phyloP scores from a whole-genome alignment of 2,329 filamentous ascomycete species.

The Fusarium anthophilum region DNA sequence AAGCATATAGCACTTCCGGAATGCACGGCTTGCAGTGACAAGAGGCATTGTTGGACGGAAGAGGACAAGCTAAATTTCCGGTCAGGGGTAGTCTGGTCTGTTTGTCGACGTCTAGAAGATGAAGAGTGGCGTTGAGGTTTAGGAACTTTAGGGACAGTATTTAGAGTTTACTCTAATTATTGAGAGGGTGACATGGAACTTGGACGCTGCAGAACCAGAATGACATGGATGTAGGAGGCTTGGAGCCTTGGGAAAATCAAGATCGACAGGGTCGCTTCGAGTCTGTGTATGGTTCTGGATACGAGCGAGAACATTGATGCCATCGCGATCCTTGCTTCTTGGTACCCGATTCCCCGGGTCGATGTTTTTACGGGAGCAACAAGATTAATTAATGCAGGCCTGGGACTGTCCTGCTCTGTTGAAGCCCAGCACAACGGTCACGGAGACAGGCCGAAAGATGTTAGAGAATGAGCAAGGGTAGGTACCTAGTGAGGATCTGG shows the following conservation, averaged over 20 bases:
- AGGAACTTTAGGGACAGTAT: neutral
- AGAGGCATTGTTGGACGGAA: neutral
- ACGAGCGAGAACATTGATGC: slow-evolving; percentile 3
- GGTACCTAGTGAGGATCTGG: neutral
- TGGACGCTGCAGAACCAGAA: neutral
- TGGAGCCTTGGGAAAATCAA: slow-evolving; percentile 2
- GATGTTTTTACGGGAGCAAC: neutral
- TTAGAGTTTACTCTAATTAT: slow-evolving; percentile 13
- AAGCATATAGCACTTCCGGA: slow-evolving; percentile 1
- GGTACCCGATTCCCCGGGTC: neutral
- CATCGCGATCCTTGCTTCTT: neutral
- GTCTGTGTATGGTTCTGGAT: neutral
- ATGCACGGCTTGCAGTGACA: neutral
- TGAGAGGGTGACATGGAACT: neutral
- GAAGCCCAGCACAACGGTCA: neutral
- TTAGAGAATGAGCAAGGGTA: neutral
- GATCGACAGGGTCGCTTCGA: slow-evolving; percentile 19
- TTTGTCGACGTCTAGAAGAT: neutral
- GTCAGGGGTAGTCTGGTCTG: neutral
- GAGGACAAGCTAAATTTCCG: neutral
- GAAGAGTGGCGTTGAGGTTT: neutral
- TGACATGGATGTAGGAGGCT: neutral
- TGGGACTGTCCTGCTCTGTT: neutral
- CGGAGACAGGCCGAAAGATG: slow-evolving; percentile 15
- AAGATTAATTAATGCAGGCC: neutral